Conservation (phyloP, 2,329 filamentous ascomycete species). For the Alternaria dauci region DNA sequence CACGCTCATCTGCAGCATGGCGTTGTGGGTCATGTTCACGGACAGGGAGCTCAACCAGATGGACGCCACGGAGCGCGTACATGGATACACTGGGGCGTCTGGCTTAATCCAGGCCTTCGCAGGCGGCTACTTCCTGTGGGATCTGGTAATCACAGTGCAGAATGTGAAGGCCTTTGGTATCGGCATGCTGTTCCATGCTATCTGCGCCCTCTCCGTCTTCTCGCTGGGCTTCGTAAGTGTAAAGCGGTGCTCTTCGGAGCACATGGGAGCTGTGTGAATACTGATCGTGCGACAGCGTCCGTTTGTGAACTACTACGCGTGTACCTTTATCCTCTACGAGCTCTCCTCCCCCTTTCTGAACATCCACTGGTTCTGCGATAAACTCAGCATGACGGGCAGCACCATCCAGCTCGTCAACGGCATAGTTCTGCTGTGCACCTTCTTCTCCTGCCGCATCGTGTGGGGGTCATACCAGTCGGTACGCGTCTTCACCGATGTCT, state of each 20-base stretch:
- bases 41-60: conserved; percentile 74
- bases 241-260: background rate
- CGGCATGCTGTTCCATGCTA: conserved; percentile 80
- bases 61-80: conserved; percentile 73
- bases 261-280: background rate
- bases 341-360: conserved; percentile 86
- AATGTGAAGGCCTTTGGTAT: conserved; percentile 76
- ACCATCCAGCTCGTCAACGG: conserved; percentile 80
- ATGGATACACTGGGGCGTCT: conserved; percentile 76
- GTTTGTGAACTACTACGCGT: conserved; percentile 83
- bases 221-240: conserved; percentile 77
- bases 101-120: conserved; percentile 80
- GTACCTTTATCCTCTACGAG: conserved; percentile 86
- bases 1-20: conserved; percentile 73
- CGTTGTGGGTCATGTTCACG: conserved; percentile 73
- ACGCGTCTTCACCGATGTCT: conserved; percentile 72
- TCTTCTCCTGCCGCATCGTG: conserved; percentile 78
- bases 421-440: conserved; percentile 73
- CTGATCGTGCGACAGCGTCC: conserved; percentile 66
- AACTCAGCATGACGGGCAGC: conserved; percentile 80
- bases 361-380: conserved; percentile 92
- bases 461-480: conserved; percentile 78
- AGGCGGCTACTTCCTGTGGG: conserved; percentile 85
- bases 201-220: conserved; percentile 77
- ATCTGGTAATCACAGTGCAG: conserved; percentile 73